Base-by-base conservation (phyloP, 176 grass and related monocot genomes). In the Aegilops longissima region DNA sequence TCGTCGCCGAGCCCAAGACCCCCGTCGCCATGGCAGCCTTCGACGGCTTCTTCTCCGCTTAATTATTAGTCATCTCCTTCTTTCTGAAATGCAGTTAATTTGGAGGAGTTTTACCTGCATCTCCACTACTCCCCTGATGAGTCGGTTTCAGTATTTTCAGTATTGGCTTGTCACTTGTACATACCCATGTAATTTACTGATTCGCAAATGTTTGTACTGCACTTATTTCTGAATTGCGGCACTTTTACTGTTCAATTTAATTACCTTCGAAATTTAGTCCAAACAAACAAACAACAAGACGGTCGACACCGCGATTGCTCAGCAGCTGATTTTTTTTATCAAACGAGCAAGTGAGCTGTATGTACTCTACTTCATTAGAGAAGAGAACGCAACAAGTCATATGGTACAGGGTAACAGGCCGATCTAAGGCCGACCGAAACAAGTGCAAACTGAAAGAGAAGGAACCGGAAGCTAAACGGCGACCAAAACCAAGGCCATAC, bases 11-110 rank as follows among this genome's bases (percentile, higher is more conserved):
- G 87, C 92, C 92, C 47, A 88, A 86, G 70, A 73, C 73, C 8
- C 24, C 73, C 1, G 5, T 82, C 10, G 56, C 69, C 10, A 1
- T 82, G 13, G 95, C 92, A 5, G 90, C 88, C 8, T 59, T 90
- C 29, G 82, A 86, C 17, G 92, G 92, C 40, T 12, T 93, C 81
- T 97, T 97, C 92, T 97, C 92, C 7, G 92, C 95, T 64, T 34
- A 34, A 34, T 34, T 34, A 34, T 34, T 34, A 14, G 6, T 25
- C 8, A 3, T 16, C 12, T 71, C 3, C 8, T 71, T 7, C 13
- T 0, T 20, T 23, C 61, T 38, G 6, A 47, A 33, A 47, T 12
- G 5, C 63, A 51, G 36, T 45, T 83, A 2, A 34, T 34, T 75
- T 33, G 58, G 58, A 49, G 39, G 71, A 34, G 33, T 4, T 54